Conservation (phyloP, 2,329 filamentous ascomycete species). For the Fusarium clavum region DNA sequence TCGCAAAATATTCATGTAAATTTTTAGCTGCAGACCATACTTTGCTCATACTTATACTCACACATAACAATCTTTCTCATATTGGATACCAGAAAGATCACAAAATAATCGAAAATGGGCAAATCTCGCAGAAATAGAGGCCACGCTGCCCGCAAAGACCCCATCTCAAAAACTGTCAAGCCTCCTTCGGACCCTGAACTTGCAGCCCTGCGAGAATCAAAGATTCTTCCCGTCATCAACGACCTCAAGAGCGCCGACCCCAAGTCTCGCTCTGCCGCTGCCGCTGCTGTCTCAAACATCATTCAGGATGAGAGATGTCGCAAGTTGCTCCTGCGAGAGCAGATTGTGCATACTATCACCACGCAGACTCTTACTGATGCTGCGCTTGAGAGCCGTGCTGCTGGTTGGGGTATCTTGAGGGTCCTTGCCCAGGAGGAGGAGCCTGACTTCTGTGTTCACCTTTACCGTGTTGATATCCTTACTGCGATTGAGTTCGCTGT, state of each 20-base stretch:
- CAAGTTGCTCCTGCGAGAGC: conserved; percentile 73
- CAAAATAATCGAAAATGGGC: conserved; percentile 59
- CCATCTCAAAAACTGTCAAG: conserved; percentile 68
- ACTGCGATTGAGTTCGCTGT: conserved; percentile 69
- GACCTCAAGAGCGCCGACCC: conserved; percentile 70
- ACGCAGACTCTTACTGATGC: conserved; percentile 73
- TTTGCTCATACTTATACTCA: neutral
- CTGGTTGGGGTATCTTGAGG: conserved; percentile 75
- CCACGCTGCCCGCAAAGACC: conserved; percentile 63
- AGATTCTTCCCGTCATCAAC: conserved; percentile 71
- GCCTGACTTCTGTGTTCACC: conserved; percentile 73
- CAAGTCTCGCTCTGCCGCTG: conserved; percentile 69
- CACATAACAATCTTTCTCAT: neutral
- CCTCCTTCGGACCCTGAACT: conserved; percentile 72
- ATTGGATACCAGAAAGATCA: neutral
- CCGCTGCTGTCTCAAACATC: conserved; percentile 69
- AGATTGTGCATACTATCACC: conserved; percentile 72
- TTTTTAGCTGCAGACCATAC: conserved; percentile 24
- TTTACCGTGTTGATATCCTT: conserved; percentile 71
- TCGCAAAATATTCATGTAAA: conserved; percentile 39
- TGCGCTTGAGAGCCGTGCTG: conserved; percentile 70
- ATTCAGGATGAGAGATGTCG: conserved; percentile 71
- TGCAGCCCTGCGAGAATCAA: conserved; percentile 70
- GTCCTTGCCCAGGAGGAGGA: conserved; percentile 73
- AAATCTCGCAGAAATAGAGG: conserved; percentile 68